These are phyloP conservation scores for Rosellinia necatrix DNA, from an alignment of 2,329 filamentous ascomycete species.

Conservation along the genomic window DNA sequence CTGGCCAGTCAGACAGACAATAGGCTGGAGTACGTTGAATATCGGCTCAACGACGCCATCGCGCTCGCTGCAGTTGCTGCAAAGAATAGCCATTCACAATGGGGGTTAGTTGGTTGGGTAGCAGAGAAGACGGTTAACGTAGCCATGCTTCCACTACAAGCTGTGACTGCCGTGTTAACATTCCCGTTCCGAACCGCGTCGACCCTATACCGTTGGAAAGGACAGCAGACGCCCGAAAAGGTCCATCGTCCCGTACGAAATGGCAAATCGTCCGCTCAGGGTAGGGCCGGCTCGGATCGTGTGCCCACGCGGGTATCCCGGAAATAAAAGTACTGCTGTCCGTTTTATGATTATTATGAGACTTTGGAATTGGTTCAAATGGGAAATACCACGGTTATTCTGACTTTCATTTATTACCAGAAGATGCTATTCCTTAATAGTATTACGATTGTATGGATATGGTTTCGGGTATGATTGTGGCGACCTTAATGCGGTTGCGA, in stretches of 20 bases:
- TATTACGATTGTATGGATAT: neutral
- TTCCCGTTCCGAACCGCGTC: constrained; percentile 50
- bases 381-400: constrained; percentile 10
- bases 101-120: constrained; percentile 45
- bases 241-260: constrained; percentile 28
- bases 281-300: constrained; percentile 33
- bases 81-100: constrained; percentile 49
- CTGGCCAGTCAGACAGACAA: constrained; percentile 77
- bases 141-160: constrained; percentile 49
- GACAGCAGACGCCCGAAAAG: constrained; percentile 39
- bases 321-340: constrained; percentile 22
- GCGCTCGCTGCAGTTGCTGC: constrained; percentile 79
- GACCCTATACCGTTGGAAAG: constrained; percentile 41
- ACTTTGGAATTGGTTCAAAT: neutral
- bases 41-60: constrained; percentile 74
- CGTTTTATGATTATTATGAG: constrained; percentile 2
- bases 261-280: constrained; percentile 28
- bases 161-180: constrained; percentile 46
- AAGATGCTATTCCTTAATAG: neutral
- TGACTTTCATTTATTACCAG: neutral
- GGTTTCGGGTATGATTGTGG: neutral
- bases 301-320: constrained; percentile 34
- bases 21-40: constrained; percentile 72
- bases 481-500: neutral
- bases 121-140: constrained; percentile 44